phyloP scores from a whole-genome alignment of 2,329 filamentous ascomycete genomes.

The Trichoderma harzianum region DNA sequence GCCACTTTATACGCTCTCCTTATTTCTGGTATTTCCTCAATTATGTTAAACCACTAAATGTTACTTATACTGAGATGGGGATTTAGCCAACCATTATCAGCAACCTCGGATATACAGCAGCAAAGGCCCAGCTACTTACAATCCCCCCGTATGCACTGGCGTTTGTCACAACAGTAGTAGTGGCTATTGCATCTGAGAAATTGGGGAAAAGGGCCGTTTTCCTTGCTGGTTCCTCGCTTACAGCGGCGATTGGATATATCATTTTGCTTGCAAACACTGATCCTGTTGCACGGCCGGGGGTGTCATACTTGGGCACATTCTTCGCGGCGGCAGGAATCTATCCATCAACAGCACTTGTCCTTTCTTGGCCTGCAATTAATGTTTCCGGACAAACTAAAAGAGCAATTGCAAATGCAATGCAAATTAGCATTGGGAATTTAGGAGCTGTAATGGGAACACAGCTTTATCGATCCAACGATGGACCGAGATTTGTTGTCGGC shows the following conservation, averaged over 20 bases:
- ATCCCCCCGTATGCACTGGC: conserved; percentile 64
- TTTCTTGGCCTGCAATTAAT: conserved; percentile 71
- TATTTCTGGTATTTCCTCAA: conserved; percentile 42
- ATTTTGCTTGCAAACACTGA: conserved; percentile 53
- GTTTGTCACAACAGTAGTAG: conserved; percentile 54
- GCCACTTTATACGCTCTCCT: conserved; percentile 53
- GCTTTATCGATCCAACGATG: conserved; percentile 59
- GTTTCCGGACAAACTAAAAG: conserved; percentile 69
- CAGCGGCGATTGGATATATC: conserved; percentile 62
- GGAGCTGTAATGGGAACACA: conserved; percentile 69
- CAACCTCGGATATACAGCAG: conserved; percentile 51
- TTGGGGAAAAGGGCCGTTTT: conserved; percentile 58
- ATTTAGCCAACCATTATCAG: conserved; percentile 49
- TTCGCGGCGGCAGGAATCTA: conserved; percentile 66
- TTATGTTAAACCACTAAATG: conserved; percentile 18
- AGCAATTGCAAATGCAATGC: conserved; percentile 66
- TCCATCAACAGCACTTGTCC: conserved; percentile 58
- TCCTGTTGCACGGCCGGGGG: conserved; percentile 46
- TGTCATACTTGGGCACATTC: conserved; percentile 60
- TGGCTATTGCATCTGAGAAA: conserved; percentile 60
- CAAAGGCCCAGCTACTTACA: conserved; percentile 55
- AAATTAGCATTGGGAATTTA: conserved; percentile 62
- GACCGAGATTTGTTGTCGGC: conserved; percentile 62
- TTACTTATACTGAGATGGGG: not conserved
- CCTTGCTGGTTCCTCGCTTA: conserved; percentile 53